Base-by-base conservation (phyloP, 805 yeast genomes). In the Starmerella floricola region DNA sequence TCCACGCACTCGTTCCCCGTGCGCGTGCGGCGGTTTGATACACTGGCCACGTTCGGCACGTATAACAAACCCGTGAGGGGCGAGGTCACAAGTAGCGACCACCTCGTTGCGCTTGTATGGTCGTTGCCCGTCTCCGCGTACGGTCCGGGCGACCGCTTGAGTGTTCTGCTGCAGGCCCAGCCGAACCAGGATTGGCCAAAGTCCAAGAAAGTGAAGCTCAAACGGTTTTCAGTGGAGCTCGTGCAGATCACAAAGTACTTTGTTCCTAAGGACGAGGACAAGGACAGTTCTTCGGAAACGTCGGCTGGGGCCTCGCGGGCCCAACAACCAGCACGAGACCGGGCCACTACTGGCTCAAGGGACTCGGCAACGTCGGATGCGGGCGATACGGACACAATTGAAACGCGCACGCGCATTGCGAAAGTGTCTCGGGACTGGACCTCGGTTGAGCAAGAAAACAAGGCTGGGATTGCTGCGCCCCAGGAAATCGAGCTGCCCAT, bases 181-280 rank as follows among this genome's bases (percentile, higher is more conserved):
- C 61, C 64, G 12, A 65, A 65, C 39, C 56, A 53, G 3, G 69
- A 64, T 47, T 55, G 62, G 58, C 42, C 56, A n/a, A 58, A 59
- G 47, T 54, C 66, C 6, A 51, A 54, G 34, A 60, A 59, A 42
- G 64, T 63, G 34, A 60, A 58, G 45, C 48, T 65, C n/a, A 56
- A 57, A 37, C 55, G 61, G 24, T 31, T 63, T 6, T 52, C 61
- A 6, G 47, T 61, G 39, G 62, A 61, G 46, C 46, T 65, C 3
- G 60, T 60, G 8, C 68, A 65, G 44, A 52, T 54, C 12, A 53
- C 60, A n/a, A 57, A 54, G 13, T 62, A 50, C 47, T 49, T 40
- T 2, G 23, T 48, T 4, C 41, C 45, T 3, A 16, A 15, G 15
- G 36, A 21, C 13, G 40, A 31, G 11, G 23, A 23, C 10, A 23